Conservation (phyloP, 2,329 filamentous ascomycete species). For the Lasiodiplodia sp. region DNA sequence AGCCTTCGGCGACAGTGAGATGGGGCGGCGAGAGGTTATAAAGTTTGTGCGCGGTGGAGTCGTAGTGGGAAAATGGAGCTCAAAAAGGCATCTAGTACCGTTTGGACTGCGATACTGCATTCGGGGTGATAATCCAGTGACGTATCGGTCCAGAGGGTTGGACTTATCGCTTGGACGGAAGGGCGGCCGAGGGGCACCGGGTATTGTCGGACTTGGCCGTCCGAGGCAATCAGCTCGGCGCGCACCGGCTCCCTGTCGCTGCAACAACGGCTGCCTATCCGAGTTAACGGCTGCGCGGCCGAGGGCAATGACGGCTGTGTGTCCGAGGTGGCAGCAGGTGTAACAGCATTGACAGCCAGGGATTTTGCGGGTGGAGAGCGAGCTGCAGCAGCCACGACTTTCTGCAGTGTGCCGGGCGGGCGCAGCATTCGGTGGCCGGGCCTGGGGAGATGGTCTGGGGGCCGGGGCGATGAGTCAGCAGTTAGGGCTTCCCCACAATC, state of each 20-base stretch:
- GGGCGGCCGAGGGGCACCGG: conserved; percentile 20
- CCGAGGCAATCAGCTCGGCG: conserved; percentile 16
- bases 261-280: neutral
- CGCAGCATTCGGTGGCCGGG: neutral
- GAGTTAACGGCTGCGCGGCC: neutral
- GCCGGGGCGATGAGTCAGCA: conserved; percentile 17
- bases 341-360: neutral
- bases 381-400: neutral
- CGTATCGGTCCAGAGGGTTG: conserved; percentile 15
- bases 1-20: neutral
- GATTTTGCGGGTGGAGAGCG: neutral
- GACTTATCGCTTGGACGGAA: conserved; percentile 15
- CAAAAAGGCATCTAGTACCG: conserved; percentile 2
- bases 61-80: conserved; percentile 4
- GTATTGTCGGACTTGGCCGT: conserved; percentile 24
- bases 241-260: neutral
- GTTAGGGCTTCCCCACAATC: conserved; percentile 23
- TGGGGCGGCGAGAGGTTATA: neutral
- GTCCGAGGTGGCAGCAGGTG: too few relatives aligned
- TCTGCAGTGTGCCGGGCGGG: neutral
- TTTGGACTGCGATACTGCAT: conserved; percentile 24
- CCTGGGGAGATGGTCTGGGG: neutral
- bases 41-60: neutral
- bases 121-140: conserved; percentile 22
- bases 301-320: neutral